Conservation (phyloP, 371 early-diverging fungal genomes). For the Mucor circinelloides region DNA sequence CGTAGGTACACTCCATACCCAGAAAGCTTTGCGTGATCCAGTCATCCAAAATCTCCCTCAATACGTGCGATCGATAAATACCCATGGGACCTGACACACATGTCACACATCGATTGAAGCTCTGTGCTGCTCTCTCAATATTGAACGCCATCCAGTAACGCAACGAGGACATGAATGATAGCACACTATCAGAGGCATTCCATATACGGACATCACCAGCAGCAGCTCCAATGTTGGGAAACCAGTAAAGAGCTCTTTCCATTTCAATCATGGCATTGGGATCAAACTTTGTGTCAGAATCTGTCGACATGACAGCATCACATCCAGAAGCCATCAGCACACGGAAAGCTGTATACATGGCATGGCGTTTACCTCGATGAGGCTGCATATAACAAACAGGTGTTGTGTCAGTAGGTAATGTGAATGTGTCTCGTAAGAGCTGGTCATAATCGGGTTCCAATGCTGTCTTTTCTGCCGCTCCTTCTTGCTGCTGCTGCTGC, state of each 20-base stretch:
- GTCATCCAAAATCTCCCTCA: conserved; percentile 57
- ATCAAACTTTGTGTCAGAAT: conserved; percentile 69
- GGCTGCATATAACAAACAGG: conserved; percentile 62
- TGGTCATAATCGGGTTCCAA: conserved; percentile 13
- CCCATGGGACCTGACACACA: conserved; percentile 76
- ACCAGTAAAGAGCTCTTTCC: conserved; percentile 55
- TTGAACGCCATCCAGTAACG: conserved; percentile 77
- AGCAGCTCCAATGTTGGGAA: conserved; percentile 58
- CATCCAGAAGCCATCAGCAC: conserved; percentile 55
- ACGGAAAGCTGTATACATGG: conserved; percentile 70
- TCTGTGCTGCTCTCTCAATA: conserved; percentile 69
- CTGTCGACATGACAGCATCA: conserved; percentile 65
- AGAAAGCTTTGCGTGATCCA: conserved; percentile 65
- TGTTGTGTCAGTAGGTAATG: conserved; percentile 40
- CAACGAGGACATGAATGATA: conserved; percentile 64
- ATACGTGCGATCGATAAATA: conserved; percentile 55
- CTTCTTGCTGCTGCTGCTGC: conserved; percentile 3
- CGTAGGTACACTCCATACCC: conserved; percentile 67
- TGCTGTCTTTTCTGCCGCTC: not conserved
- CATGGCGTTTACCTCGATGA: conserved; percentile 65
- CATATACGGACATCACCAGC: conserved; percentile 71
- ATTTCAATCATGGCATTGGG: conserved; percentile 52
- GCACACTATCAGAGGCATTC: conserved; percentile 50
- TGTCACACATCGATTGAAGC: conserved; percentile 62
- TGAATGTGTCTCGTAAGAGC: conserved; percentile 17